Base-by-base conservation (phyloP, 1,284 basidiomycete genomes). In the Cryptococcus wingfieldii region DNA sequence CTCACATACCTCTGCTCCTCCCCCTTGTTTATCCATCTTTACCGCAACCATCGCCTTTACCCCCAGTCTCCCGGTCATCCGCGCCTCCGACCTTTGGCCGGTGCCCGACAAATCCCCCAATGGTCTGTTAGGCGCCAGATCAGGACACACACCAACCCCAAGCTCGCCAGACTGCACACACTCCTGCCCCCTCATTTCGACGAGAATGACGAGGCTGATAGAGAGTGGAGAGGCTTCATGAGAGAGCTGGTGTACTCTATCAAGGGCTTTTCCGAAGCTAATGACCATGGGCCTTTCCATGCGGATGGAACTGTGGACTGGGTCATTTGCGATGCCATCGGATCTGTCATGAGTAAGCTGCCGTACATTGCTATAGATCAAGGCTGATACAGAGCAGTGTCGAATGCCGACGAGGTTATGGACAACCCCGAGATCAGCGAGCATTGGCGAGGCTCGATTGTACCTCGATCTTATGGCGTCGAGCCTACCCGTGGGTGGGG, bases 271-370 rank as follows among this genome's bases (percentile, higher is more conserved):
- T 44, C 51, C 14, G 56, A 58, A 37, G 53, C 48, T 38, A 74
- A 72, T 43, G 72, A 71, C 47, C 73, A 62, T 59, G 70, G 65
- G 10, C 73, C 71, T 41, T 68, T 71, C 38, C 55, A 51, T 4
- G 38, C 50, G 5, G 65, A 71, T 34, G 73, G 73, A 0, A 66
- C 59, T 28, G 70, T 74, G 3, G 65, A 74, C 54, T 75, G 71
- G 71, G 50, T 47, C 2, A 55, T 72, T 51, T 50, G 71, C 1
- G 70, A 75, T 50, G 71, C 73, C 5, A 56, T 72, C n/a, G 62
- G 63, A 4, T 61, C 58, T 10, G 63, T 72, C n/a, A 75, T 75
- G 73, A 67, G 71, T 72, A 49, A 59, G 70, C 68, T 12, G 9
- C 46, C 4, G n/a, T 34, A 34, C 31, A 34, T 10, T 27, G 34